Base-by-base conservation (phyloP, 163 green algal genomes). In the Botryococcus braunii region DNA sequence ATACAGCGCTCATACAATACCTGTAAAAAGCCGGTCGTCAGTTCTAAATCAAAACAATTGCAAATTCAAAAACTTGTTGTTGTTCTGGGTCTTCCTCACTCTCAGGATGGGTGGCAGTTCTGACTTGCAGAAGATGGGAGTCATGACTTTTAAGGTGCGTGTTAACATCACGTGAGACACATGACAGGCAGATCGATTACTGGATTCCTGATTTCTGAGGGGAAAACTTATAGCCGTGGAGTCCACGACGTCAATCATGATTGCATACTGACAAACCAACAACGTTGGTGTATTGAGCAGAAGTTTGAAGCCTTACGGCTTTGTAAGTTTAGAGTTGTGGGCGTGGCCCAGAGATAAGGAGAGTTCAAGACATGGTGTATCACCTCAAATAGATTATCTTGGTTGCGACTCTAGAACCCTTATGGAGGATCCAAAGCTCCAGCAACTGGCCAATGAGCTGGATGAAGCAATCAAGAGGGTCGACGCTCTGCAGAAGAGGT, bases 391-490 rank as follows among this genome's bases (percentile, higher is more conserved):
- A n/a, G n/a, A n/a, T n/a, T n/a, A n/a, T n/a, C n/a, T n/a, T n/a
- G n/a, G n/a, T n/a, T n/a, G n/a, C n/a, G n/a, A n/a, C n/a, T n/a
- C n/a, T n/a, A 52, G 6, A 9, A 36, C 25, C 35, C 61, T 68
- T 58, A 50, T 25, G 9, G 32, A 34, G 13, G 52, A 67, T 21
- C 21, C 48, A 34, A 68, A 76, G 4, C 46, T 84, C 13, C 71
- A 76, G 35, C 52, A 68, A 40, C 65, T 86, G 7, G 73, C 74
- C 11, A 32, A 50, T 5, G 63, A 78, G 32, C 57, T 65, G n/a
- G 65, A 80, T 17, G 65, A 67, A 31, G 66, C 77, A 17, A 62
- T 84, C 35, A 61, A 78, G 29, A 68, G 79, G 7, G 66, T 85
- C 13, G 74, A 83, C 9, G 32, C 25, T 0, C 17, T 80, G 2